phyloP scores from a whole-genome alignment of 768 basidiomycete species.

The Lactarius sp. region DNA sequence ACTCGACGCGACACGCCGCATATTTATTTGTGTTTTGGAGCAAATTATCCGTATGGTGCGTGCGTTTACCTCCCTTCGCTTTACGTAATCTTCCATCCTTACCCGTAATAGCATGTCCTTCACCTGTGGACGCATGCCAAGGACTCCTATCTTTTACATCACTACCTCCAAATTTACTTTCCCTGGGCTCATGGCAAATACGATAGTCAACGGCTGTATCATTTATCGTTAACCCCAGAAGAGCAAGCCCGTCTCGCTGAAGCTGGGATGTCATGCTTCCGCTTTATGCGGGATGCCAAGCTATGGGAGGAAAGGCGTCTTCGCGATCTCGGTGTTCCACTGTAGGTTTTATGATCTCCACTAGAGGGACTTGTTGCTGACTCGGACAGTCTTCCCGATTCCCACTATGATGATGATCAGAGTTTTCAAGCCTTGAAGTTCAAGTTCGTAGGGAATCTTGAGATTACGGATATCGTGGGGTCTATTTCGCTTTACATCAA shows the following conservation, averaged over 20 bases:
- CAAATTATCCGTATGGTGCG: conserved; percentile 13
- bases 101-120: conserved; percentile 13
- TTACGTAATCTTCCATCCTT: neutral
- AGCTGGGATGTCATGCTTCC: conserved; percentile 17
- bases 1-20: conserved; percentile 12
- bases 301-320: conserved; percentile 18
- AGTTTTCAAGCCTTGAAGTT: conserved; percentile 13
- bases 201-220: conserved; percentile 9
- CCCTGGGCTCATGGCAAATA: conserved; percentile 20
- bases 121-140: conserved; percentile 22
- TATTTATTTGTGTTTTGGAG: conserved; percentile 14
- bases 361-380: neutral
- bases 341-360: neutral
- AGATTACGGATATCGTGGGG: conserved; percentile 3
- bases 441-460: conserved; percentile 10
- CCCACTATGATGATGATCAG: conserved; percentile 2
- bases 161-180: conserved; percentile 21
- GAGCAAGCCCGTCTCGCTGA: conserved; percentile 17
- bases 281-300: conserved; percentile 17
- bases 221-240: conserved; percentile 8
- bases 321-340: conserved; percentile 1
- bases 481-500: conserved; percentile 19
- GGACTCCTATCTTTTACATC: conserved; percentile 17
- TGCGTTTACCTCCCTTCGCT: neutral
- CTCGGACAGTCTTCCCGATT: conserved; percentile 9